These are phyloP conservation scores for Setomelanomma holmii DNA, from an alignment of 2,329 filamentous ascomycete species.

Conservation along the genomic window DNA sequence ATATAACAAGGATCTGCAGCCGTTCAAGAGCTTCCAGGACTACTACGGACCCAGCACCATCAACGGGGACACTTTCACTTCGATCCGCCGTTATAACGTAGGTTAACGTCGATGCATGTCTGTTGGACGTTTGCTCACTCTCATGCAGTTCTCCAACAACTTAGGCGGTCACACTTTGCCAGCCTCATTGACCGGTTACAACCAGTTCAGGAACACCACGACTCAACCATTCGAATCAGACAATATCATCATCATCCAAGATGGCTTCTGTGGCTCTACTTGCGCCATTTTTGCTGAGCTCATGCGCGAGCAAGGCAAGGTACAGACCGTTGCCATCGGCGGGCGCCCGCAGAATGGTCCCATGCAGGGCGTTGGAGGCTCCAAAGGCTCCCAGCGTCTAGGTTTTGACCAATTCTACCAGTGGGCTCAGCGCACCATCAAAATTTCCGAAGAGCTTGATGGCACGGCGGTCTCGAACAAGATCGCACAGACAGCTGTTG, in stretches of 20 bases:
- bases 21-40: conserved; percentile 39
- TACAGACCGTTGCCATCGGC: conserved; percentile 31
- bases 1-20: conserved; percentile 17
- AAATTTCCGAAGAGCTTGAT: conserved; percentile 5
- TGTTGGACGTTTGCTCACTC: conserved; percentile 44
- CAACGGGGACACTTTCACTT: conserved; percentile 38
- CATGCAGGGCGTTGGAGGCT: conserved; percentile 50
- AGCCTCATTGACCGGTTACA: conserved; percentile 12
- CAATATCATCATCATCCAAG: conserved; percentile 28
- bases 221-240: conserved; percentile 36
- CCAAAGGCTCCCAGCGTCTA: conserved; percentile 45
- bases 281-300: conserved; percentile 52
- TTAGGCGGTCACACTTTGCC: conserved; percentile 5
- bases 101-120: conserved; percentile 6
- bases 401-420: conserved; percentile 6
- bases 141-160: conserved; percentile 9
- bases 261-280: conserved; percentile 49
- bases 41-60: conserved; percentile 37
- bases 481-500: conserved; percentile 18
- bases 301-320: conserved; percentile 48
- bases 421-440: background rate
- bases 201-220: conserved; percentile 2
- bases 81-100: conserved; percentile 48
- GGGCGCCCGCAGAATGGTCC: conserved; percentile 42
- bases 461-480: conserved; percentile 3